Percentiles rank a stretch among this genome's conserved stretches.
phyloP scores from a whole-genome alignment of 2,329 filamentous ascomycete species.

The Fusarium floridanum region DNA sequence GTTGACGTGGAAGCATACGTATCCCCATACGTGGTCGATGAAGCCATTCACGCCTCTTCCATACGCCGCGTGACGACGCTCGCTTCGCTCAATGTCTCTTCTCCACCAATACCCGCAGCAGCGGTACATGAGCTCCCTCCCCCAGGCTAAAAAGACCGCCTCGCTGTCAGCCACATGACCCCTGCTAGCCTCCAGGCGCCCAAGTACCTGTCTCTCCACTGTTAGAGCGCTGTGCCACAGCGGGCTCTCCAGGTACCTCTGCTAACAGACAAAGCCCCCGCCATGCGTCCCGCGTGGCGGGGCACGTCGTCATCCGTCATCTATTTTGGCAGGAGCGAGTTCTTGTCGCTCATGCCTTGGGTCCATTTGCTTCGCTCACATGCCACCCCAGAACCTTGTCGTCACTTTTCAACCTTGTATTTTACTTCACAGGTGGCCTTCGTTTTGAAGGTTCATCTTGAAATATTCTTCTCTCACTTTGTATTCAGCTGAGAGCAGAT shows the following conservation, averaged over 20 bases:
- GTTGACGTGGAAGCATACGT: constrained; percentile 31
- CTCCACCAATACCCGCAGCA: constrained; percentile 19
- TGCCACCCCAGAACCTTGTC: constrained; percentile 20
- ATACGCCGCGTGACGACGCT: constrained; percentile 34
- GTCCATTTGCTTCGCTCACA: constrained; percentile 28
- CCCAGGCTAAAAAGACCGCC: constrained; percentile 1
- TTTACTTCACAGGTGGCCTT: neutral
- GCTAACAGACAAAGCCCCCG: constrained; percentile 15
- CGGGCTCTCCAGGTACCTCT: constrained; percentile 23
- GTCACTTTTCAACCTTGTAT: constrained; percentile 2
- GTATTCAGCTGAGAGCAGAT: neutral
- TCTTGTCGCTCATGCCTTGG: constrained; percentile 8
- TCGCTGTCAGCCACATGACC: neutral
- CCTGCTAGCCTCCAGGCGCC: constrained; percentile 17
- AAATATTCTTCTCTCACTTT: neutral
- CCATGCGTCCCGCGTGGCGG: constrained; percentile 32
- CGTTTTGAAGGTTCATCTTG: neutral
- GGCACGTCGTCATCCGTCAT: constrained; percentile 45
- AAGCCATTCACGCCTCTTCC: constrained; percentile 14
- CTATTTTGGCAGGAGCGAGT: constrained; percentile 34
- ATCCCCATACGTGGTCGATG: constrained; percentile 27
- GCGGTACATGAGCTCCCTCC: constrained; percentile 10
- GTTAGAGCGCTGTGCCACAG: neutral
- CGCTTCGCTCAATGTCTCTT: neutral
- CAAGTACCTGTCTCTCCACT: constrained; percentile 12